Conservation (phyloP, 129 eudicot species). For the Helianthus annuus region DNA sequence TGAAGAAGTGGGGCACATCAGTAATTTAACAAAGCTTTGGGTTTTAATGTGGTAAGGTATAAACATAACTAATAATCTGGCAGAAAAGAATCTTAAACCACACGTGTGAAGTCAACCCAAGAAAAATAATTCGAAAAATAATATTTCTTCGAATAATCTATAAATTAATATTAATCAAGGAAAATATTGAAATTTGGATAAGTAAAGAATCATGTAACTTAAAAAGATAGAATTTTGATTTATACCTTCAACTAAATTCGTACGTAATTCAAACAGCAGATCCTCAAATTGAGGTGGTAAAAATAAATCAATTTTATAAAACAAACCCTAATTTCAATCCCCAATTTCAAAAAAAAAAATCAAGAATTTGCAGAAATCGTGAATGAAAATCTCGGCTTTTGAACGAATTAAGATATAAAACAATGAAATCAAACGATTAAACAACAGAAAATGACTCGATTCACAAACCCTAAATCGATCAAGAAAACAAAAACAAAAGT, state of each 20-base stretch:
- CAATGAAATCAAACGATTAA: not conserved
- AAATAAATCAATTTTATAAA: constrained; percentile 19
- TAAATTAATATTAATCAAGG: constrained; percentile 1
- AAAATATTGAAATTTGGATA: not conserved
- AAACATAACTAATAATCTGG: constrained; percentile 15
- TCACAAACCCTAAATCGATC: constrained; percentile 31
- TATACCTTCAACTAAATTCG: constrained; percentile 31
- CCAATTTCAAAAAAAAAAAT: constrained; percentile 24
- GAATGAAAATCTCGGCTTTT: not conserved
- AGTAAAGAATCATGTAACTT: not conserved
- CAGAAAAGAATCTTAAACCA: constrained; percentile 13
- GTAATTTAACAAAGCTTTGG: not conserved
- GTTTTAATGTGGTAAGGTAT: constrained; percentile 7
- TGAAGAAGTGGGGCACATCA: constrained; percentile 6
- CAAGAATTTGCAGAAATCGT: constrained; percentile 9
- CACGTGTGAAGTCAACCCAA: constrained; percentile 31
- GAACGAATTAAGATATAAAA: constrained; percentile 3
- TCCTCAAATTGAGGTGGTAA: not conserved
- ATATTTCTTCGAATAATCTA: not conserved
- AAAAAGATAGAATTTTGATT: constrained; percentile 11
- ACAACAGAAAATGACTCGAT: constrained; percentile 17
- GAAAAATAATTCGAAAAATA: not conserved
- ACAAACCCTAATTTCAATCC: constrained; percentile 41
- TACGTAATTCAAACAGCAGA: constrained; percentile 19
- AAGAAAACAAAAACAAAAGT: not conserved